A percentile compares a stretch with the other conserved stretches of the same genome.
These are phyloP conservation scores for Tagetes erecta DNA, from an alignment of 129 eudicot genomes.

Conservation along the genomic window DNA sequence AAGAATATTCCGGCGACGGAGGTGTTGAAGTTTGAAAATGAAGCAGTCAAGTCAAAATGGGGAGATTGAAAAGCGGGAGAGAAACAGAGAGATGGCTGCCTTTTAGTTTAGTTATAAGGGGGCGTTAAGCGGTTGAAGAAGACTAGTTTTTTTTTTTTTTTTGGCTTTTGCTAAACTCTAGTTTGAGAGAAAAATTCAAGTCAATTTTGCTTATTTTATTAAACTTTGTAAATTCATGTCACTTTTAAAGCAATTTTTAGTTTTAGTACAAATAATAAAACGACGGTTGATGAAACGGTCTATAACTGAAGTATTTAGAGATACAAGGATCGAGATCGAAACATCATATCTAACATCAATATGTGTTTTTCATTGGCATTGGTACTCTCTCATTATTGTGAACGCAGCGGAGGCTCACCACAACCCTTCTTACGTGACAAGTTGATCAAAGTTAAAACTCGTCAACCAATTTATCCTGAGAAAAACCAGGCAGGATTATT, in stretches of 20 bases:
- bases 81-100: slow-evolving; percentile 25
- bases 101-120: slow-evolving; percentile 15
- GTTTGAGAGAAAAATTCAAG: not conserved
- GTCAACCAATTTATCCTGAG: no score
- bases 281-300: no score
- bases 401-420: no score
- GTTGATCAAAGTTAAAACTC: no score
- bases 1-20: slow-evolving; percentile 27
- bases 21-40: slow-evolving; percentile 18
- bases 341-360: no score
- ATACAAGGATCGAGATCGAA: no score
- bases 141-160: slow-evolving; percentile 7
- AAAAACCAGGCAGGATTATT: no score
- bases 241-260: not conserved
- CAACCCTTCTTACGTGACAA: no score
- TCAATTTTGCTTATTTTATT: not conserved
- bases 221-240: not conserved
- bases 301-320: no score
- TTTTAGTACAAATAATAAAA: no score
- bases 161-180: not conserved
- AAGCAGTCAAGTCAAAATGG: slow-evolving; percentile 26
- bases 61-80: slow-evolving; percentile 1
- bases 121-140: slow-evolving; percentile 28
- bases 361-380: no score
- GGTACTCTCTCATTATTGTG: no score